Base-by-base conservation (phyloP, 257 asterid species). In the Forsythia viridissima region DNA sequence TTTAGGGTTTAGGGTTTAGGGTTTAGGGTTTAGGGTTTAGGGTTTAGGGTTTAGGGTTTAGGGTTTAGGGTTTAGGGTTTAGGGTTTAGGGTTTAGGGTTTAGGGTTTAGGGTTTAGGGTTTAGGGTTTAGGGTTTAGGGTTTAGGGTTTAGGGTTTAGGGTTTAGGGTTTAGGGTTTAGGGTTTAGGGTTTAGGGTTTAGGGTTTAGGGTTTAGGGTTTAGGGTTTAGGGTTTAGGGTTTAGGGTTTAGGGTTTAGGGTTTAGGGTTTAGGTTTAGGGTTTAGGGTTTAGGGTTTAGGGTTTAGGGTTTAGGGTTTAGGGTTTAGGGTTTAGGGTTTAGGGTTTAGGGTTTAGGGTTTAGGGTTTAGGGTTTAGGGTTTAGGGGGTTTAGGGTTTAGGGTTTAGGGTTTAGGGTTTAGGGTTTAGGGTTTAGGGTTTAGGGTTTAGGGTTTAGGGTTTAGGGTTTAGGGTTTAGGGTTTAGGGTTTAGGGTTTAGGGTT, bases 341-440 rank as follows among this genome's bases (percentile, higher is more conserved):
- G n/a, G n/a, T n/a, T n/a, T 79, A 68, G 77, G 86, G 83, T 68
- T 82, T 82, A 52, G 85, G 85, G 79, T 82, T 82, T 73, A 70
- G 82, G 85, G 72, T 82, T 78, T 48, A 43, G 85, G 82, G 76
- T 78, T 82, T 72, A 2, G 51, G 85, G 82, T 77, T n/a, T n/a
- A n/a, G n/a, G n/a, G n/a, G n/a, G n/a, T n/a, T n/a, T n/a, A n/a
- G n/a, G n/a, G n/a, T n/a, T n/a, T n/a, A n/a, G n/a, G n/a, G n/a
- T n/a, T n/a, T n/a, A n/a, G n/a, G n/a, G n/a, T n/a, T n/a, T n/a
- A n/a, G n/a, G n/a, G n/a, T n/a, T n/a, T n/a, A n/a, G n/a, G n/a
- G n/a, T n/a, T n/a, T n/a, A n/a, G n/a, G n/a, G n/a, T n/a, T n/a
- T n/a, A n/a, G n/a, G n/a, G n/a, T n/a, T n/a, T n/a, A n/a, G n/a